Base-by-base conservation (phyloP, 179 eudicot species). In the Nepenthes alata region DNA sequence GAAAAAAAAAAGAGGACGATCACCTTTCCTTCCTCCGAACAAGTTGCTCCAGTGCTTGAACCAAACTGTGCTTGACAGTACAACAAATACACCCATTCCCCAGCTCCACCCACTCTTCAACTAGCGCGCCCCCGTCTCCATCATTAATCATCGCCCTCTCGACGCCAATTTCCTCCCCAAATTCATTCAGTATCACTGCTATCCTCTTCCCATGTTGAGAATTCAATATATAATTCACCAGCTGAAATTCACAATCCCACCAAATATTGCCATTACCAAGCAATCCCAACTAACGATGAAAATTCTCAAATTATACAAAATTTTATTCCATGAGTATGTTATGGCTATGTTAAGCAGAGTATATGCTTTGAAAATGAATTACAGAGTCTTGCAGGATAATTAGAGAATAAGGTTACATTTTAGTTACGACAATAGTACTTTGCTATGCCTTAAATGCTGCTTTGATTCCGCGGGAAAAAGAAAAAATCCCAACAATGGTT, bases 91-190 rank as follows among this genome's bases (percentile, higher is more conserved):
- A 91, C 1, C 96, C 97, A 79, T 91, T 91, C 60, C 85, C 85
- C 47, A 91, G 79, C 80, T 91, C 97, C 57, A 91, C 96, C 97
- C 97, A 88, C 53, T 91, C 96, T 67, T 91, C 97, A 11, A 91
- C 96, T 15, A 91, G 71, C 1, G 88, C 94, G 0, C 96, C 91
- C 0, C 72, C 94, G 50, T 88, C 88, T 5, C 97, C 95, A 52
- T 91, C 96, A 44, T 91, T 91, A 69, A 88, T 88, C 97, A 91
- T 91, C 3, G 96, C 97, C 62, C 91, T 82, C 72, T 88, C 97
- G 0, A 91, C 97, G 47, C 97, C 97, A 57, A 91, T 80, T 71
- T 88, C 96, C 60, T 85, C 97, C 51, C 97, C 97, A 67, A 91
- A 91, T 71, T 91, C 97, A 51, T 91, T 88, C 83, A 91, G 66